A percentile compares a stretch with the other conserved stretches of the same genome.
Conservation (phyloP, 805 yeast genomes). For the Starmerella stigmatis region DNA sequence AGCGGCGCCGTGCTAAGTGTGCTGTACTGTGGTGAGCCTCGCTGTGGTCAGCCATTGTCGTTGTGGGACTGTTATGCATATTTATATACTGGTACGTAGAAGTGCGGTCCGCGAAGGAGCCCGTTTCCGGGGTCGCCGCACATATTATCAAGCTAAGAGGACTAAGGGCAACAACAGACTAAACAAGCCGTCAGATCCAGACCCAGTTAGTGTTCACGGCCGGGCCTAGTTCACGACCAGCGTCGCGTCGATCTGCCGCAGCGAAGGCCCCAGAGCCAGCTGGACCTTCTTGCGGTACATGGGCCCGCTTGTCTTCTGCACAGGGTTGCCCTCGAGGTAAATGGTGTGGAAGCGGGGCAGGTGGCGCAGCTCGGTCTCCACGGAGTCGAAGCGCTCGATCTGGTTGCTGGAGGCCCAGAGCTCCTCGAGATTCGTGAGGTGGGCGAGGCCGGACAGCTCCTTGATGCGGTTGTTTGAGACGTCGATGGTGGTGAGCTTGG, state of each 20-base stretch:
- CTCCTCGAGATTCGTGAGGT: conserved; percentile 67
- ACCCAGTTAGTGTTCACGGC: too few species aligned
- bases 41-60: too few species aligned
- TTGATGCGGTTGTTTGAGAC: conserved; percentile 63
- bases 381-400: conserved; percentile 55
- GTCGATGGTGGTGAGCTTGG: conserved; percentile 62
- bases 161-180: too few species aligned
- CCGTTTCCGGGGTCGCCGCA: too few species aligned
- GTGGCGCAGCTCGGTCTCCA: conserved; percentile 53
- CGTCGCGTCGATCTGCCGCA: conserved; percentile 86
- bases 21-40: too few species aligned
- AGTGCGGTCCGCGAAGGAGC: too few species aligned
- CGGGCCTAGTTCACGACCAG: conserved; percentile 33
- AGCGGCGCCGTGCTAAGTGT: too few species aligned
- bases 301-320: conserved; percentile 62
- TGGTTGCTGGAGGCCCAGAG: conserved; percentile 84
- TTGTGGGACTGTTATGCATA: too few species aligned
- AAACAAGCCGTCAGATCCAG: too few species aligned
- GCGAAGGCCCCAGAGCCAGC: conserved; percentile 57
- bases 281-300: conserved; percentile 76
- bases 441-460: conserved; percentile 52
- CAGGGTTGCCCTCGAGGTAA: conserved; percentile 87
- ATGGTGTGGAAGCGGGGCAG: conserved; percentile 69
- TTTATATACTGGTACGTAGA: too few species aligned
- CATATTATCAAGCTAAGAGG: too few species aligned